phyloP scores from a whole-genome alignment of 2,329 filamentous ascomycete genomes.

The Tolypocladium ophioglossoides region DNA sequence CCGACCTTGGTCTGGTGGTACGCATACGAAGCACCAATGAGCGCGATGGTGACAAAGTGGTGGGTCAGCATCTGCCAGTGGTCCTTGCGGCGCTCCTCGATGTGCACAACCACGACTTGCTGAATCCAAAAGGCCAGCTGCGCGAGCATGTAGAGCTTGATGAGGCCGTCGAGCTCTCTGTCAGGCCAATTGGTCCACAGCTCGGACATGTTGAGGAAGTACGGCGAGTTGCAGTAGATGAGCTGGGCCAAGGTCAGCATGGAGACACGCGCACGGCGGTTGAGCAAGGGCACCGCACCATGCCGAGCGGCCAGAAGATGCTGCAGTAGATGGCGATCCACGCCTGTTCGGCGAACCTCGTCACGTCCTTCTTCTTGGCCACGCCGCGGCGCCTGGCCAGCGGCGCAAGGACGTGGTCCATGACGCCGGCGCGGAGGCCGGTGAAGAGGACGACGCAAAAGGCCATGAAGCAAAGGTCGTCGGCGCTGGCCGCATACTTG shows the following conservation, averaged over 20 bases:
- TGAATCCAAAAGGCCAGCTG: constrained; percentile 93
- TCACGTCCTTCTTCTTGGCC: constrained; percentile 60
- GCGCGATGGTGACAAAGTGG: constrained; percentile 76
- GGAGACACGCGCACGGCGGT: not conserved
- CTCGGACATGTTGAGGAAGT: constrained; percentile 65
- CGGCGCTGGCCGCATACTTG: constrained; percentile 63
- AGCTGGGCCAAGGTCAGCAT: constrained; percentile 44
- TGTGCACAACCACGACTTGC: constrained; percentile 87
- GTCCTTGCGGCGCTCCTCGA: constrained; percentile 90
- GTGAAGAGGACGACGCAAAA: constrained; percentile 79
- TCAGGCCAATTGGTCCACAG: constrained; percentile 82
- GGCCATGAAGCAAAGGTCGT: constrained; percentile 67
- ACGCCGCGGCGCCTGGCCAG: constrained; percentile 63
- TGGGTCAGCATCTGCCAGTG: constrained; percentile 96
- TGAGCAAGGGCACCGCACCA: constrained; percentile 45
- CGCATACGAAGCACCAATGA: constrained; percentile 74
- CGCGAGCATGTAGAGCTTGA: constrained; percentile 83
- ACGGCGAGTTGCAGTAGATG: constrained; percentile 66
- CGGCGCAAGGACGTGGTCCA: constrained; percentile 79
- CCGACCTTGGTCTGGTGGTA: constrained; percentile 84
- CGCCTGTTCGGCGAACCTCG: constrained; percentile 85
- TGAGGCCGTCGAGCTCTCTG: constrained; percentile 61
- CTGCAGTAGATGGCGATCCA: constrained; percentile 81
- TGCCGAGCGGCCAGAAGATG: constrained; percentile 70
- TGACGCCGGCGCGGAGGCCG: constrained; percentile 67